Conservation (phyloP, 441 rosid species). For the Omphalea diandra region DNA sequence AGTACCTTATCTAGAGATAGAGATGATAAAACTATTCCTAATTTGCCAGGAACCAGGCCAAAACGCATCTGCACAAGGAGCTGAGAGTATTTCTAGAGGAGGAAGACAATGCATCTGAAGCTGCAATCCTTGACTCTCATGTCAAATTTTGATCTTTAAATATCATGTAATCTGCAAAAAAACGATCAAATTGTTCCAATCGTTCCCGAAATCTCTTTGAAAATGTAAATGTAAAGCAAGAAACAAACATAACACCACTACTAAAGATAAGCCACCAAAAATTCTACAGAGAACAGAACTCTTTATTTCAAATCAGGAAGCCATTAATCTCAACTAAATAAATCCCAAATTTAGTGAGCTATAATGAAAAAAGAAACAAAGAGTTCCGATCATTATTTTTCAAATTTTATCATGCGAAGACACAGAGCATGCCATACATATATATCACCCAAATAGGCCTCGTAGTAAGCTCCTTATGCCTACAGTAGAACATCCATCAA, state of each 20-base stretch:
- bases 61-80: too few species aligned
- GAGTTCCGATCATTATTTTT: constrained; percentile 8
- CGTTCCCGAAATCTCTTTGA: too few species aligned
- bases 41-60: too few species aligned
- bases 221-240: constrained; percentile 34
- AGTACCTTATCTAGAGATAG: too few species aligned
- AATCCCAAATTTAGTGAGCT: too few species aligned
- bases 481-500: too few species aligned
- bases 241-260: constrained; percentile 5
- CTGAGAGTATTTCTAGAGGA: too few species aligned
- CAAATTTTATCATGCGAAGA: not conserved
- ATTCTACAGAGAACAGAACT: constrained; percentile 2
- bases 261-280: constrained; percentile 14
- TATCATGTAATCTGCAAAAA: not conserved
- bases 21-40: too few species aligned
- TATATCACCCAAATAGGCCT: too few species aligned
- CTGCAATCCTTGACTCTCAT: constrained; percentile 16
- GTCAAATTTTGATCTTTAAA: constrained; percentile 26
- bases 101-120: too few species aligned
- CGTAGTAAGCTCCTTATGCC: too few species aligned
- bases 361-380: not conserved
- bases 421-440: too few species aligned
- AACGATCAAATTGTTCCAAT: constrained; percentile 8
- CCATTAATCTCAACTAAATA: constrained; percentile 13
- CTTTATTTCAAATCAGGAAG: not conserved